A percentile compares a stretch with the other conserved stretches of the same genome.
phyloP scores from a whole-genome alignment of 129 eudicot species.

The Cynara cardunculus region DNA sequence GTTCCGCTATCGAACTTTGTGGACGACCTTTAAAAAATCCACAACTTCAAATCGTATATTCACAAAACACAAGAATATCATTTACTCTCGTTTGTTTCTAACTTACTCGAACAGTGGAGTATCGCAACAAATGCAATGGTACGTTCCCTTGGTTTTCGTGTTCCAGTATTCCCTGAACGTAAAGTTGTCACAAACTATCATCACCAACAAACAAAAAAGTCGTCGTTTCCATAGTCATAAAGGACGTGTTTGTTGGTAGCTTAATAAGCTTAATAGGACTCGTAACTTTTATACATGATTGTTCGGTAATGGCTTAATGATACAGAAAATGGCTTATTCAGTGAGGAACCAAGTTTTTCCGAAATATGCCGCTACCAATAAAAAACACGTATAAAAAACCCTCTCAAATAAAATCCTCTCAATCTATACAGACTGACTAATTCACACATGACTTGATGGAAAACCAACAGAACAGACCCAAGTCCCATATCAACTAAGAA shows the following conservation, averaged over 20 bases:
- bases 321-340: too few relatives aligned
- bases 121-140: constrained; percentile 92
- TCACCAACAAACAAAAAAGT: not conserved
- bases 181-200: not conserved
- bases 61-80: not conserved
- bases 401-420: too few relatives aligned
- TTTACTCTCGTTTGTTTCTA: not conserved
- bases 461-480: too few relatives aligned
- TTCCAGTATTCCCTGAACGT: constrained; percentile 83
- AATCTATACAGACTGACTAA: too few relatives aligned
- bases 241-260: too few relatives aligned
- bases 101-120: constrained; percentile 89
- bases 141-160: constrained; percentile 79
- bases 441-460: too few relatives aligned
- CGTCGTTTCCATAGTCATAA: not conserved
- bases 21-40: constrained; percentile 51
- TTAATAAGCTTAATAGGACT: too few relatives aligned
- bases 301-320: too few relatives aligned
- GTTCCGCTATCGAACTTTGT: constrained; percentile 97
- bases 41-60: not conserved
- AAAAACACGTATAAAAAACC: too few relatives aligned
- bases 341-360: too few relatives aligned
- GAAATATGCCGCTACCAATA: too few relatives aligned
- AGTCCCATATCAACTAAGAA: not conserved
- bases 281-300: too few relatives aligned